Conservation (phyloP, 2,329 filamentous ascomycete species). For the Pseudogymnoascus sp. region DNA sequence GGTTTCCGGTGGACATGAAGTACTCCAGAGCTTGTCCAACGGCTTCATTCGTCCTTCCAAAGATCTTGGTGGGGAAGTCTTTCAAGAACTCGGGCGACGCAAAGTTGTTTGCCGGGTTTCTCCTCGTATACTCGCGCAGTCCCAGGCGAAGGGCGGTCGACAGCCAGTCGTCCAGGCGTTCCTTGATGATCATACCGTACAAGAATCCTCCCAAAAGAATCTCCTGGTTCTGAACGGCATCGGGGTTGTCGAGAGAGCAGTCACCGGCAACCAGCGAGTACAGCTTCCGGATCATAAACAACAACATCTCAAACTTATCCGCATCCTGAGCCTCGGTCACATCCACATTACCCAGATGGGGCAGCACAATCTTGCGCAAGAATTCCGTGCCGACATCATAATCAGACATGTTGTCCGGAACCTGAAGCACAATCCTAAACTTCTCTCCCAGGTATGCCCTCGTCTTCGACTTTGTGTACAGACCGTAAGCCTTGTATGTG, state of each 20-base stretch:
- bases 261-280: conserved; percentile 90
- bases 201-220: conserved; percentile 87
- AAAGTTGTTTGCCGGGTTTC: conserved; percentile 59
- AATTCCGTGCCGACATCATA: conserved; percentile 90
- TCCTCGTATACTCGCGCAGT: conserved; percentile 50
- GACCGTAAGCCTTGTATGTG: conserved; percentile 83
- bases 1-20: conserved; percentile 91
- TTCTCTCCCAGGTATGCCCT: conserved; percentile 82
- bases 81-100: conserved; percentile 67
- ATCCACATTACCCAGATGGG: conserved; percentile 79
- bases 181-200: conserved; percentile 93
- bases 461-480: conserved; percentile 76
- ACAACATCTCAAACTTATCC: conserved; percentile 87
- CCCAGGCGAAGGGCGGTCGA: conserved; percentile 42
- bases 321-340: conserved; percentile 76
- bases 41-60: conserved; percentile 78
- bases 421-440: conserved; percentile 79
- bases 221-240: conserved; percentile 94
- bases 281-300: conserved; percentile 95
- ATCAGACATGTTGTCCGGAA: conserved; percentile 75
- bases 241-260: conserved; percentile 88
- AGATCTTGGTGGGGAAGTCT: conserved; percentile 71
- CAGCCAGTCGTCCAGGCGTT: conserved; percentile 84
- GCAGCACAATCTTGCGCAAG: conserved; percentile 77
- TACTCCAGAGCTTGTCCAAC: conserved; percentile 83